Evolutionary conservation across 2,329 filamentous ascomycete species (phyloP).

Genomic region (Xylariaceae sp.): DNA sequence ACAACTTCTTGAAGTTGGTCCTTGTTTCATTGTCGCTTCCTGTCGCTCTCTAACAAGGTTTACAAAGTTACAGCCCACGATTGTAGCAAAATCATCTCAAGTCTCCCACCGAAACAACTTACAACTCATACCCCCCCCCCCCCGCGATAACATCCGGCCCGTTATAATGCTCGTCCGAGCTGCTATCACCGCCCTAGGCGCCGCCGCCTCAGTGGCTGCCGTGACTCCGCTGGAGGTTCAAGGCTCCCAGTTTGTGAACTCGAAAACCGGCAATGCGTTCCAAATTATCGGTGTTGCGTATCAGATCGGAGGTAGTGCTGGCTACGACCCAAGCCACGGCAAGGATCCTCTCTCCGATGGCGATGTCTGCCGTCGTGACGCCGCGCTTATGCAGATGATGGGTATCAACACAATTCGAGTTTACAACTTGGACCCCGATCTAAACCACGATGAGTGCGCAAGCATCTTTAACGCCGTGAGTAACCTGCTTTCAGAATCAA

Average conservation of each 20-base stretch:
- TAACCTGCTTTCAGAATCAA: not conserved
- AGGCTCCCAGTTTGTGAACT: constrained; percentile 56
- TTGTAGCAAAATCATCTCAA: constrained; percentile 6
- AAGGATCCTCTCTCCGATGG: constrained; percentile 56
- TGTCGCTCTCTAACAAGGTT: constrained; percentile 7
- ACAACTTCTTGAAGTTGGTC: not conserved
- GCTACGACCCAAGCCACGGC: constrained; percentile 49
- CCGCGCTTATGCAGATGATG: constrained; percentile 58
- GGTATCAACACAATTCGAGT: constrained; percentile 63
- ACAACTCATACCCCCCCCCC: constrained; percentile 4
- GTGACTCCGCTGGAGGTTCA: constrained; percentile 52
- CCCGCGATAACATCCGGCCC: not conserved
- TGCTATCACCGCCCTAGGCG: constrained; percentile 47
- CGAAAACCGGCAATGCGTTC: constrained; percentile 53
- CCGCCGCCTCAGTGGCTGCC: constrained; percentile 49
- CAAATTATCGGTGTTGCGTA: constrained; percentile 64
- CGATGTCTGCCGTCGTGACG: constrained; percentile 56
- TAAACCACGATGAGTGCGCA: constrained; percentile 62
- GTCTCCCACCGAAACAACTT: not conserved
- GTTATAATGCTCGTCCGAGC: constrained; percentile 35
- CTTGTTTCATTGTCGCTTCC: constrained; percentile 10
- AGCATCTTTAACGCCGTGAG: constrained; percentile 59
- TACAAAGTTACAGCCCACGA: constrained; percentile 1
- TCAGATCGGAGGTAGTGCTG: constrained; percentile 61
- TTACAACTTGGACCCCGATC: constrained; percentile 61